Evolutionary conservation across 345 rosid species (phyloP), one percentile per base, ranked within the genome.

Genomic region (Garcia nutans): DNA sequence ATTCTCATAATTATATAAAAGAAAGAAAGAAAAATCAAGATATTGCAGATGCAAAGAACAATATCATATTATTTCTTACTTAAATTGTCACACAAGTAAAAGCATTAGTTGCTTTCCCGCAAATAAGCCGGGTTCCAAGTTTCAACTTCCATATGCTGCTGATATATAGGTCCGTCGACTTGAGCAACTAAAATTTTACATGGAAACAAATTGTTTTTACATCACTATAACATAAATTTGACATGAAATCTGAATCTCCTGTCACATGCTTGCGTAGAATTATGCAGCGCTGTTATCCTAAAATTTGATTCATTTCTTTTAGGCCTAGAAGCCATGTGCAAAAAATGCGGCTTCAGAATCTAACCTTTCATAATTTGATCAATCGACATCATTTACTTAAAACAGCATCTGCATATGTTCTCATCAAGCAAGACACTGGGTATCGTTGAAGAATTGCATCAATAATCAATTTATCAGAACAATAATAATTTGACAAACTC

Each of bases 331-430:
- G 33, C 61, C 63, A 45, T 73, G 23, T 3, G 3, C 28, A 11
- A 41, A 41, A 75, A 44, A 11, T 42, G 45, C 24, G 73, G 55
- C 68, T 63, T 12, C 60, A 55, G 67, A 56, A 44, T 68, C 72
- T 31, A 24, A 65, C 26, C 26, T 16, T 26, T 3, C 9, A 23
- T 19, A 19, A 19, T 13, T 13, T 33, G 10, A 59, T 42, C 8
- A 49, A 20, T 33, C 15, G 17, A 17, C 61, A 31, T 72, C n/a
- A 42, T 33, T 11, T 24, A 20, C 58, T 24, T 20, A 54, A 71
- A 60, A 28, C 33, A 33, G 68, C 75, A 50, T 45, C 57, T 63
- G 68, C 75, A 50, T 54, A 50, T 63, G 41, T 77, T 83, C 58
- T 59, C 62, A 55, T 22, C 68, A 68, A 12, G 19, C 28, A 26